A percentile compares a stretch with the other conserved stretches of the same genome.
These are phyloP conservation scores for Tylopilus sp. DNA, from an alignment of 768 basidiomycete genomes.

Conservation along the genomic window DNA sequence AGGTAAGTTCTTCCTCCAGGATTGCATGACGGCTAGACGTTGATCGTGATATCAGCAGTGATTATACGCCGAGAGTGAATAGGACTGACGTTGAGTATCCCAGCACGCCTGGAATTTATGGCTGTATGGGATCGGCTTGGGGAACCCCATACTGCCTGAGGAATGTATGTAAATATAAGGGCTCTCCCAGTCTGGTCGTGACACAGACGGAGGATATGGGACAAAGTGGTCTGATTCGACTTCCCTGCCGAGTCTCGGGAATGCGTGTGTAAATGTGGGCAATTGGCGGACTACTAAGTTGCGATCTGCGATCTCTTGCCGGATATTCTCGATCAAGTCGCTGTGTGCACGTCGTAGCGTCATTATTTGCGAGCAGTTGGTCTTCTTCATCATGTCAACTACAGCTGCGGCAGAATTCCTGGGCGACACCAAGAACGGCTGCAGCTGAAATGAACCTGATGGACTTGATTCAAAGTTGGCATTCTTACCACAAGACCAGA, in stretches of 20 bases:
- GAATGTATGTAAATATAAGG: not conserved
- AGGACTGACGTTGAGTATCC: not conserved
- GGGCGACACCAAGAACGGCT: constrained; percentile 36
- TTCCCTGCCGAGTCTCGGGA: not conserved
- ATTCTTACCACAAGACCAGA: not conserved
- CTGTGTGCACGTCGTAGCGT: constrained; percentile 14
- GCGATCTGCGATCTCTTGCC: not conserved
- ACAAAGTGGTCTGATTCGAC: not conserved
- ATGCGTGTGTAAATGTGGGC: not conserved
- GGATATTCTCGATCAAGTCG: constrained; percentile 8
- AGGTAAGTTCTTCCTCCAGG: not conserved
- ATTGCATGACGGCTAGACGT: not conserved
- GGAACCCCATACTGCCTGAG: not conserved
- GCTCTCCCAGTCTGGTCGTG: not conserved
- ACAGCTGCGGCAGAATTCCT: constrained; percentile 42
- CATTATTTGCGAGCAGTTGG: constrained; percentile 16
- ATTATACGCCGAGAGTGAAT: not conserved
- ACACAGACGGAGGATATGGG: not conserved
- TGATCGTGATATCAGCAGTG: not conserved
- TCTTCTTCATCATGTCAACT: constrained; percentile 19
- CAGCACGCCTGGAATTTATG: not conserved
- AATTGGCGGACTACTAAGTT: not conserved
- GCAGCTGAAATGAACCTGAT: not conserved
- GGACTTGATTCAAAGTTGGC: not conserved
- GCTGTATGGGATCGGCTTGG: not conserved